These are phyloP conservation scores for Talaromyces sp. DNA, from an alignment of 2,329 filamentous ascomycete species.

Conservation along the genomic window DNA sequence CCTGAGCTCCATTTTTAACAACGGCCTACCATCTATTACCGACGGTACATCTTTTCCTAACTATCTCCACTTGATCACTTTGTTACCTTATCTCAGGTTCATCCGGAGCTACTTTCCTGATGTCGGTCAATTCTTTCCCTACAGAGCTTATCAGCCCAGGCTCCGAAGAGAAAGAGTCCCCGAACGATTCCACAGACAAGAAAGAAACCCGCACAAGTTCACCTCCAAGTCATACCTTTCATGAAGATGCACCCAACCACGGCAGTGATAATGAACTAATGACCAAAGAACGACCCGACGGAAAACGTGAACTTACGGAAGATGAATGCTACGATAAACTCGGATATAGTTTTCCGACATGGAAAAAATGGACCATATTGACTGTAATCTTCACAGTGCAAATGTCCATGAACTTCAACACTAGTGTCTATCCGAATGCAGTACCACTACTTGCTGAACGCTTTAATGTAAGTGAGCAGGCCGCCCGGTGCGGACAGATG, in stretches of 20 bases:
- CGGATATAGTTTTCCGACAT: background rate
- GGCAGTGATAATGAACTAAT: background rate
- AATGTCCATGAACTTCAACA: background rate
- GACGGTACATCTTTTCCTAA: background rate
- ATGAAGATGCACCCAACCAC: background rate
- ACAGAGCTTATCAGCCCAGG: background rate
- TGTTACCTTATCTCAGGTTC: background rate
- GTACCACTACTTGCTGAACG: conserved; percentile 44
- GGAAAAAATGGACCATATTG: background rate
- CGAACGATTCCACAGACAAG: background rate
- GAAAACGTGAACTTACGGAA: background rate
- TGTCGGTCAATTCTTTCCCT: background rate
- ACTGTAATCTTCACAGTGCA: background rate
- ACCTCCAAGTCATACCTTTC: background rate
- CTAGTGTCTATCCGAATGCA: background rate
- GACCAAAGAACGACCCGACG: background rate
- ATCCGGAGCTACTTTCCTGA: background rate
- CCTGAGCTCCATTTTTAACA: background rate
- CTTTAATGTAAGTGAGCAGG: conserved; percentile 65
- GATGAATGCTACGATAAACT: background rate
- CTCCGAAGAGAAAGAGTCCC: background rate
- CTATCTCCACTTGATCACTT: background rate
- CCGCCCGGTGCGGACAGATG: conserved; percentile 69
- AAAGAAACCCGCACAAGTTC: background rate
- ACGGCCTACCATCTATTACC: background rate